phyloP scores from a whole-genome alignment of 768 basidiomycete genomes.

The Hydnum rufescens region DNA sequence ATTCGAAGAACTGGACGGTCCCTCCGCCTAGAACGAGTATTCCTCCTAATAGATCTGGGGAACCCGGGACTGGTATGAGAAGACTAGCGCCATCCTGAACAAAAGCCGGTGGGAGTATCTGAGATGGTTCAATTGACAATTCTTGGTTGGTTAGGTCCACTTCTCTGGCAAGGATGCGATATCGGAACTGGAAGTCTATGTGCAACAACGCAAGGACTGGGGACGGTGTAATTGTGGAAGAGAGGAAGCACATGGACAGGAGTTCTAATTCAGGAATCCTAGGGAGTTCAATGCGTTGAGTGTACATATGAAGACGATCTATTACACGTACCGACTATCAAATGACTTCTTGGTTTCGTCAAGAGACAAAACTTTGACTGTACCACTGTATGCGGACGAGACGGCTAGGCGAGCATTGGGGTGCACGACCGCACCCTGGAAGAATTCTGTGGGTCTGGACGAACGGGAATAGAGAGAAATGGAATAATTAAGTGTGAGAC shows the following conservation, averaged over 20 bases:
- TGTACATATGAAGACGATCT: neutral
- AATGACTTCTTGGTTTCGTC: slow-evolving; percentile 18
- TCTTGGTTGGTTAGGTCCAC: slow-evolving; percentile 13
- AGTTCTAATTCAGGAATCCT: slow-evolving; percentile 52
- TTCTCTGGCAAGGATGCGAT: slow-evolving; percentile 10
- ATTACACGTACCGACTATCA: slow-evolving; percentile 11
- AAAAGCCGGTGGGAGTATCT: neutral
- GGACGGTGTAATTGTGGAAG: slow-evolving; percentile 18
- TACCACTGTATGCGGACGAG: slow-evolving; percentile 47
- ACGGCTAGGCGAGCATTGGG: slow-evolving; percentile 39
- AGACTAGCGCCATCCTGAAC: slow-evolving; percentile 4
- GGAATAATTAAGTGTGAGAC: slow-evolving; percentile 4
- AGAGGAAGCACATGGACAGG: slow-evolving; percentile 42
- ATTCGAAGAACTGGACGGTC: slow-evolving; percentile 11
- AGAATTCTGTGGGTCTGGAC: slow-evolving; percentile 49
- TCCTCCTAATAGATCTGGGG: slow-evolving; percentile 25
- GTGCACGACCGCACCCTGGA: slow-evolving; percentile 47
- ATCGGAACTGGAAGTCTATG: slow-evolving; percentile 32
- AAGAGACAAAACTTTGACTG: slow-evolving; percentile 42
- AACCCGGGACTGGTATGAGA: slow-evolving; percentile 6
- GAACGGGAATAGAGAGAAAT: slow-evolving; percentile 36
- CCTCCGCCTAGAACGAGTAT: slow-evolving; percentile 50
- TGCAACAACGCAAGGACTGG: slow-evolving; percentile 44
- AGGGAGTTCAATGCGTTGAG: slow-evolving; percentile 1
- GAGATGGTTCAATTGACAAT: slow-evolving; percentile 7